These are phyloP conservation scores for Brassica juncea DNA, from an alignment of 345 rosid species.

Conservation along the genomic window DNA sequence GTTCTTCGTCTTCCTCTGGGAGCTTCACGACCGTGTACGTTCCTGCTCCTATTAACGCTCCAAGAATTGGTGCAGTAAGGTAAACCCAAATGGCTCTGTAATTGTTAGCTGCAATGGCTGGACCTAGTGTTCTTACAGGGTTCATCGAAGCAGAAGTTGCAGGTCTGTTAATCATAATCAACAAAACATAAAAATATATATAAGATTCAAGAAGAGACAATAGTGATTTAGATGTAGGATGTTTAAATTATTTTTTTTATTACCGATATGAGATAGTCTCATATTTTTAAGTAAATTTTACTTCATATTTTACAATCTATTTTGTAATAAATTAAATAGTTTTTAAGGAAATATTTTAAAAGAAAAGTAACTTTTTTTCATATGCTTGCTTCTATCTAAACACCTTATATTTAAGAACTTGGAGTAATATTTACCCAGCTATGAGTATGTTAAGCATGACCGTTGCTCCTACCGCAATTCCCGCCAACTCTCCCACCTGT, in stretches of 20 bases:
- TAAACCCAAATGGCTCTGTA: conserved; percentile 83
- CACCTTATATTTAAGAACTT: not conserved
- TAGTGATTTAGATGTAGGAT: not conserved
- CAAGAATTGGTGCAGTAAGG: conserved; percentile 69
- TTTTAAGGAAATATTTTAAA: too few relatives aligned
- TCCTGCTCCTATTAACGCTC: conserved; percentile 87
- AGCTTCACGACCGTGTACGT: conserved; percentile 75
- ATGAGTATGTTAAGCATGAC: conserved; percentile 89
- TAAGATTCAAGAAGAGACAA: not conserved
- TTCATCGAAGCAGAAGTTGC: conserved; percentile 87
- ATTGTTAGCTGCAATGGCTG: conserved; percentile 84
- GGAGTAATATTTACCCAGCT: conserved; percentile 56
- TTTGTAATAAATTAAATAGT: too few relatives aligned
- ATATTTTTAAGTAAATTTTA: not conserved
- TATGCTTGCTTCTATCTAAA: not conserved
- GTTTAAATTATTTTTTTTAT: too few relatives aligned
- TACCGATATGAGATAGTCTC: too few relatives aligned
- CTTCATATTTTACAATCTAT: not conserved
- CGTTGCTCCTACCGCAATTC: conserved; percentile 93
- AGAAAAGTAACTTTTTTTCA: too few relatives aligned
- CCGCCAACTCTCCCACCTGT: conserved; percentile 91
- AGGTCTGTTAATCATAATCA: conserved; percentile 47
- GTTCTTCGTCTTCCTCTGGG: conserved; percentile 59
- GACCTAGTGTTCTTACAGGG: conserved; percentile 84
- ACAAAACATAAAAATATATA: not conserved